Evolutionary conservation across 148 eudicot genomes (phyloP), one percentile per base, ranked within the genome.

Genomic region (Pouteria glomerata): DNA sequence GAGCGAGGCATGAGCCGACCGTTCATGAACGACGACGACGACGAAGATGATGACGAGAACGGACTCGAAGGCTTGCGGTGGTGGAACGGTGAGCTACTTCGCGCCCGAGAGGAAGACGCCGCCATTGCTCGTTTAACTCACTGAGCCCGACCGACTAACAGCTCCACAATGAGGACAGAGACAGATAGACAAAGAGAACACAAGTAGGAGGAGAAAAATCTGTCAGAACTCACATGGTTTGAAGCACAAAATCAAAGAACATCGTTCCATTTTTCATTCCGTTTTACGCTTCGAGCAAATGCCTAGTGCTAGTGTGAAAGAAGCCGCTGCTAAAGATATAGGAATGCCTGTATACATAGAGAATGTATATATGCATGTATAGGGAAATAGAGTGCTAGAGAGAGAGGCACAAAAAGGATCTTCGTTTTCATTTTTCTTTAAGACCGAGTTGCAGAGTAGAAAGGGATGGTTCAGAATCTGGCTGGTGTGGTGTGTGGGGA

Each of bases 31-130:
- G 98, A 90, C 31, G 97, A 90, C 31, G 97, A 87, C 1, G 97
- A 75, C 0, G 98, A 87, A 16, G 98, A 91, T 0, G 97, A 74
- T 0, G 97, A 90, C 0, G 96, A 88, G 83, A 52, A 89, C 0
- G 97, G 89, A 64, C 84, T 89, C 19, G 96, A 76, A 3, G 89
- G 79, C 64, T 84, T 83, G 51, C 85, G 69, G 72, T 85, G 31
- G 52, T 81, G 70, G 67, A 82, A 89, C n/a, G 98, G 97, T 53
- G 98, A 94, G 77, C 89, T 88, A 70, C 96, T 91, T 59, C 97
- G 79, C 57, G 87, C 92, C 51, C 93, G 77, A 2, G 93, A 78
- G 33, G 83, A 82, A 66, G 91, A 88, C 61, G 82, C 77, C 75
- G 87, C 73, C 93, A 86, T 87, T 81, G 73, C 57, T 56, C 74